A percentile compares a stretch with the other conserved stretches of the same genome.
Evolutionary conservation across 2,329 filamentous ascomycete genomes (phyloP).

Genomic region (Colletotrichum sp.): DNA sequence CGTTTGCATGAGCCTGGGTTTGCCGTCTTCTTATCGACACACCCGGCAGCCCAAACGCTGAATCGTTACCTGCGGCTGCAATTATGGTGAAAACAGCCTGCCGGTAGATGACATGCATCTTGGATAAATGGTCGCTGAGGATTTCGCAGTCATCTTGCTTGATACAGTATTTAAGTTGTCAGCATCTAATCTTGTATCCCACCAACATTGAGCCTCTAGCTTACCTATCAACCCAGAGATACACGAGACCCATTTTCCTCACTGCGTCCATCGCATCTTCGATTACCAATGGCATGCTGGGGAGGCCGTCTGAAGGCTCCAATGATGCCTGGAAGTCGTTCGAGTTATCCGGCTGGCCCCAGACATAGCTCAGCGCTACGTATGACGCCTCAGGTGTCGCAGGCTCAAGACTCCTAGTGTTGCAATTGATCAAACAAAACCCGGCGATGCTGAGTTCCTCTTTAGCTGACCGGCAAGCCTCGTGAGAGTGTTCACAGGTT

Average conservation of each 20-base stretch:
- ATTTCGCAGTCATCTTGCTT: background rate
- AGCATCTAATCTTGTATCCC: background rate
- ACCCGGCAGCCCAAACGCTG: background rate
- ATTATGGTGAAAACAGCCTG: background rate
- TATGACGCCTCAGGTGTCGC: background rate
- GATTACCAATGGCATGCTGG: background rate
- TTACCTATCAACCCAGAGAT: background rate
- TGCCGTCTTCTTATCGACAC: background rate
- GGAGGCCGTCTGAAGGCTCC: fast-evolving
- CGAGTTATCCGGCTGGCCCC: background rate
- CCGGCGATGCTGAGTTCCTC: background rate
- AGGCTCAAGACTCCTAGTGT: background rate
- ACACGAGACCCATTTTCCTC: background rate
- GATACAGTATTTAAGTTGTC: background rate
- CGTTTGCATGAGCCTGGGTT: background rate
- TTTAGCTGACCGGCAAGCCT: background rate
- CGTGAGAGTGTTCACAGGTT: background rate
- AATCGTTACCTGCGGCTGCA: fast-evolving
- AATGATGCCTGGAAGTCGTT: background rate
- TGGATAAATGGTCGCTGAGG: background rate
- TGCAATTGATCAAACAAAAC: background rate
- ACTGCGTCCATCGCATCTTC: background rate
- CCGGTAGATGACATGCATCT: background rate
- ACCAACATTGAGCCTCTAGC: fast-evolving
- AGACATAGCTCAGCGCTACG: background rate